Base-by-base conservation (phyloP, 2,329 filamentous ascomycete genomes). In the Aspergillus sp. region DNA sequence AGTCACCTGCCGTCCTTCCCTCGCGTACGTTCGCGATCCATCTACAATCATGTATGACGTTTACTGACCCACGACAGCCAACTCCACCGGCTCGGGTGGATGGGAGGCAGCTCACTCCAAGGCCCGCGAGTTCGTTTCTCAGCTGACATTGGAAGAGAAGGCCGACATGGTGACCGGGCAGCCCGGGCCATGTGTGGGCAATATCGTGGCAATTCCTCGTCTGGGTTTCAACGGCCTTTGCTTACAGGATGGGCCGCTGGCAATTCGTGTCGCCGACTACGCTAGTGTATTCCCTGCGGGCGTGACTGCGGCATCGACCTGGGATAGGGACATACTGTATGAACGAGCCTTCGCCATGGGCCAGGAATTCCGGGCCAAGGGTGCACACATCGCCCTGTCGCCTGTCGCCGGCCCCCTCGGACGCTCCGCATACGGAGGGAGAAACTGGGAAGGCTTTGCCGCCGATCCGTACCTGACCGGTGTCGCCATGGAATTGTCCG, bases 251-350 rank as follows among this genome's bases (percentile, higher is more conserved):
- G 64, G 65, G 0, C 66, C 65, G 1, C 49, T 64, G 45, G 87
- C 88, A 19, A 76, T 92, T 17, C 81, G 86, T 6, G 80, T 81
- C 14, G 83, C 84, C 3, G 86, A 89, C 58, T 83, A 88, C 56
- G 81, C 85, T 42, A 89, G 87, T 1, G 86, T 83, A 0, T 92
- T 92, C 59, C 86, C 87, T 1, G 82, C 86, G 13, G 88, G 88
- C 33, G 86, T 91, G 56, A 89, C 86, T 0, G 80, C 79, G 1
- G 87, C 85, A 17, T 85, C 86, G 1, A 70, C 68, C 7, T 86
- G 83, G 83, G 81, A 85, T 53, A 72, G 68, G 46, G 75, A 79
- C 3, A 60, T 85, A 53, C 79, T 82, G 0, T 79, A 82, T 49
- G 67, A 76, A 44, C 69, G 82, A 36, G 83, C 74, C 0, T 67